Percentiles rank a stretch among this genome's conserved stretches.
phyloP scores from a whole-genome alignment of 345 rosid genomes.

The Citrus medica region DNA sequence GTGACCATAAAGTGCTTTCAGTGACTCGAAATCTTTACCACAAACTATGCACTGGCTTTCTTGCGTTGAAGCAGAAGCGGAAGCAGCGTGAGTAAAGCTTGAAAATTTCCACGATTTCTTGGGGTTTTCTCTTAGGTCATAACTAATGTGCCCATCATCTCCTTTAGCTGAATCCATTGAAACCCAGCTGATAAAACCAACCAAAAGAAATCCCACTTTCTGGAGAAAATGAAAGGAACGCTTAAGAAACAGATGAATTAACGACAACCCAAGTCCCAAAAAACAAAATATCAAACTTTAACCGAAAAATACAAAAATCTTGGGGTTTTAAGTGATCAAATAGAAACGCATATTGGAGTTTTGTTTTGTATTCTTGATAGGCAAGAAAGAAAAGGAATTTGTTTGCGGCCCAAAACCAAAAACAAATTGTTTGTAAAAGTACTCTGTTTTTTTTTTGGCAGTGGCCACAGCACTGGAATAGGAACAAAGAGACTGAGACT shows the following conservation, averaged over 20 bases:
- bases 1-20: slow-evolving; percentile 47
- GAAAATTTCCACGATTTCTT: slow-evolving; percentile 61
- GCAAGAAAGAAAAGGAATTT: neutral
- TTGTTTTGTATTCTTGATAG: neutral
- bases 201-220: neutral
- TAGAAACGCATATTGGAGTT: neutral
- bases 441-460: neutral
- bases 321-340: slow-evolving; percentile 9
- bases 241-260: slow-evolving; percentile 27
- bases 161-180: slow-evolving; percentile 18
- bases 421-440: neutral
- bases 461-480: neutral
- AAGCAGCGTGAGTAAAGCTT: slow-evolving; percentile 7
- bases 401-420: neutral
- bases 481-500: neutral
- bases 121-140: slow-evolving; percentile 58
- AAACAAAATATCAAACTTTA: slow-evolving; percentile 8
- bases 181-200: slow-evolving; percentile 14
- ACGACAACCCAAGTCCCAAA: slow-evolving; percentile 13
- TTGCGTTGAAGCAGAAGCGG: slow-evolving; percentile 1
- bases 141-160: slow-evolving; percentile 21
- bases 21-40: slow-evolving; percentile 34
- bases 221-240: slow-evolving; percentile 16
- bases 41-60: slow-evolving; percentile 30
- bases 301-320: neutral